These are phyloP conservation scores for Boletus edulis DNA, from an alignment of 768 basidiomycete species.

Conservation along the genomic window DNA sequence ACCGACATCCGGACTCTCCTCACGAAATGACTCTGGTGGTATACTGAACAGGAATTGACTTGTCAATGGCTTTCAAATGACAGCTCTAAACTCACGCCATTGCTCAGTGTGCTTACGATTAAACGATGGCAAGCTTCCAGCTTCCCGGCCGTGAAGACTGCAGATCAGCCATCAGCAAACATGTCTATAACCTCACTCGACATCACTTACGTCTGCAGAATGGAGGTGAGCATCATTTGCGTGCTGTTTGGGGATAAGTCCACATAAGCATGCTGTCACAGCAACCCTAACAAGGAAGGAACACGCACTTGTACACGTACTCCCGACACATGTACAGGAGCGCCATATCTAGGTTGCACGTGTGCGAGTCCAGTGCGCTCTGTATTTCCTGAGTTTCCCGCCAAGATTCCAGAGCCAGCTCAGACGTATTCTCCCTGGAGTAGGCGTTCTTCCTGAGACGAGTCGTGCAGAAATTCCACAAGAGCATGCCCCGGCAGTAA, in stretches of 20 bases:
- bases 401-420: constrained; percentile 59
- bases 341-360: constrained; percentile 67
- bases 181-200: not conserved
- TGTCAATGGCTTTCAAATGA: not conserved
- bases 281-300: constrained; percentile 5
- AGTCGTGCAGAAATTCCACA: constrained; percentile 68
- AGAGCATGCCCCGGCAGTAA: constrained; percentile 77
- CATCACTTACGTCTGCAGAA: constrained; percentile 58
- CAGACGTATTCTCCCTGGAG: constrained; percentile 52
- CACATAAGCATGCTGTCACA: constrained; percentile 13
- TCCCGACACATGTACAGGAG: constrained; percentile 68
- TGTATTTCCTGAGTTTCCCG: constrained; percentile 67
- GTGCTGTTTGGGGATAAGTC: constrained; percentile 41
- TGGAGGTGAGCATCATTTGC: constrained; percentile 61
- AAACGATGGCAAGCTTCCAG: constrained; percentile 50
- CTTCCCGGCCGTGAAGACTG: constrained; percentile 53
- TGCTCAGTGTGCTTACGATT: constrained; percentile 72
- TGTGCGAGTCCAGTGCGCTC: constrained; percentile 63
- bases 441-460: constrained; percentile 45
- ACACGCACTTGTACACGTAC: constrained; percentile 69
- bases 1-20: constrained; percentile 55
- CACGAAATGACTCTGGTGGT: constrained; percentile 67
- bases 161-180: not conserved
- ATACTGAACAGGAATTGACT: constrained; percentile 41
- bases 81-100: constrained; percentile 58